Conservation (phyloP, 140 eudicot genomes). For the Ambrosia hybrid region DNA sequence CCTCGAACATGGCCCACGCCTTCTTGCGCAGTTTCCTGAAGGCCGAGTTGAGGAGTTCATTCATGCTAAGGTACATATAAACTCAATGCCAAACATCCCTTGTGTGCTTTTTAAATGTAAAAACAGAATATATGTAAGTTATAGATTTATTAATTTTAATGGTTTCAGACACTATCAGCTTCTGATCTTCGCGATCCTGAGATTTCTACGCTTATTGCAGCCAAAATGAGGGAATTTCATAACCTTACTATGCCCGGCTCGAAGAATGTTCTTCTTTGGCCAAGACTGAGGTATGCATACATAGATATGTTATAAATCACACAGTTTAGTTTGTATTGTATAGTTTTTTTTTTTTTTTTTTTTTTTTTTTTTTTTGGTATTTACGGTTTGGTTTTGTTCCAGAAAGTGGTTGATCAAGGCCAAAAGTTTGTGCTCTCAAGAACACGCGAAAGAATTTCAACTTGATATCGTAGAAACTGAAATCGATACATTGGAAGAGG, state of each 20-base stretch:
- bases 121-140: neutral
- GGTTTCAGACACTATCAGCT: constrained; percentile 87
- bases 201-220: constrained; percentile 71
- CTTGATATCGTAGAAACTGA: constrained; percentile 61
- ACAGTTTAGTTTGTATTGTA: neutral
- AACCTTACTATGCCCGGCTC: constrained; percentile 80
- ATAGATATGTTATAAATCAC: neutral
- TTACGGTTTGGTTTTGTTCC: constrained; percentile 9
- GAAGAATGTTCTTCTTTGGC: constrained; percentile 63
- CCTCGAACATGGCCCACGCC: constrained; percentile 73
- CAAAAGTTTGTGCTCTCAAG: constrained; percentile 45
- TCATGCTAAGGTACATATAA: constrained; percentile 68
- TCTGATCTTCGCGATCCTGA: constrained; percentile 75
- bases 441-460: constrained; percentile 48
- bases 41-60: constrained; percentile 95
- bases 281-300: constrained; percentile 59
- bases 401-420: constrained; percentile 78
- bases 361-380: neutral
- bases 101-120: neutral
- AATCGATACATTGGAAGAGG: constrained; percentile 50
- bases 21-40: constrained; percentile 51
- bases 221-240: constrained; percentile 87
- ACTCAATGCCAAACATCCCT: neutral
- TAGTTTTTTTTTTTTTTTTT: too few species aligned
- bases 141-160: neutral